Evolutionary conservation across 2,329 filamentous ascomycete genomes (phyloP).

Genomic region (Xylogone sp.): DNA sequence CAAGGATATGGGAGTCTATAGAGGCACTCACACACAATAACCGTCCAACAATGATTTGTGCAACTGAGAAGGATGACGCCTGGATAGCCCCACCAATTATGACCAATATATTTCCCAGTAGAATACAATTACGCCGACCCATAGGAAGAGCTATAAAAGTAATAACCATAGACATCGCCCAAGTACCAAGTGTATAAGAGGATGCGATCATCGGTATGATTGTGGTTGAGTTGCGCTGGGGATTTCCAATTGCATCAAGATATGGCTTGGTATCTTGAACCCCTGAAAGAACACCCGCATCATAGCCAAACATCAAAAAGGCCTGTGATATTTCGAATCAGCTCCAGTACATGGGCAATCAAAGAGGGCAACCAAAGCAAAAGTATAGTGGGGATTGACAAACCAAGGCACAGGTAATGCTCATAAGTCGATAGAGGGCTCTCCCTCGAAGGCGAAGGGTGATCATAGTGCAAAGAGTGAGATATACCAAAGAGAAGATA

Average conservation of each 20-base stretch:
- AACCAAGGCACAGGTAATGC: not conserved
- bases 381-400: not conserved
- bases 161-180: conserved; percentile 18
- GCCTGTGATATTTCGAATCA: not conserved
- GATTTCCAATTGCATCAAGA: conserved; percentile 18
- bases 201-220: conserved; percentile 21
- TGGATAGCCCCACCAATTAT: conserved; percentile 25
- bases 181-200: conserved; percentile 15
- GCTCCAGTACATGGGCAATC: not conserved
- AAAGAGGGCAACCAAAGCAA: not conserved
- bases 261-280: conserved; percentile 18
- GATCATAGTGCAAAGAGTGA: not conserved
- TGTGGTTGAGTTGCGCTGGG: conserved; percentile 2
- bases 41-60: conserved; percentile 27
- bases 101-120: conserved; percentile 26
- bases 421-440: not conserved
- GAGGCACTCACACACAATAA: conserved; percentile 7
- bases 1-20: not conserved
- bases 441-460: not conserved
- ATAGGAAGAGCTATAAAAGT: conserved; percentile 25
- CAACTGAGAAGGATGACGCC: conserved; percentile 23
- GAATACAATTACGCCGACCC: conserved; percentile 11
- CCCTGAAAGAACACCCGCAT: conserved; percentile 22
- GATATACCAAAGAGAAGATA: not conserved
- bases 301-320: conserved; percentile 15